These are phyloP conservation scores for Salix koriyanagi DNA, from an alignment of 345 rosid genomes.

Conservation along the genomic window DNA sequence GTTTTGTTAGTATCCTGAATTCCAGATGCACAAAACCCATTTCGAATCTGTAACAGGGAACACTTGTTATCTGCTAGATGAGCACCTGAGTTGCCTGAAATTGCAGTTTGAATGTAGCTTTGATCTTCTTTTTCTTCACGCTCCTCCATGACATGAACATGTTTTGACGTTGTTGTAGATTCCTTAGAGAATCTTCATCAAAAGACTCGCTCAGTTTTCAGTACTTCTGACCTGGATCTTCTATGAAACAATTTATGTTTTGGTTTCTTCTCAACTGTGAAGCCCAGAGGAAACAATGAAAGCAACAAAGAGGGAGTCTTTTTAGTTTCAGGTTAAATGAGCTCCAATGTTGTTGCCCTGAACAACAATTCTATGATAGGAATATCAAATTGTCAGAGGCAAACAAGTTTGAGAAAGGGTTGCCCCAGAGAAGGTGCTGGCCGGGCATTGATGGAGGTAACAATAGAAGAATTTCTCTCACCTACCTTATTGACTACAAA, in stretches of 20 bases:
- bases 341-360: not conserved
- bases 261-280: conserved; percentile 18
- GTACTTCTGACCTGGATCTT: conserved; percentile 8
- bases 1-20: not conserved
- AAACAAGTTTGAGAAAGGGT: conserved; percentile 4
- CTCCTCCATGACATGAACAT: conserved; percentile 90
- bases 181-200: conserved; percentile 21
- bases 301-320: not conserved
- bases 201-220: conserved; percentile 9
- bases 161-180: conserved; percentile 13
- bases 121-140: conserved; percentile 76
- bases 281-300: conserved; percentile 3
- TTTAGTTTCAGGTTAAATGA: not conserved
- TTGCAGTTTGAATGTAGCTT: conserved; percentile 62
- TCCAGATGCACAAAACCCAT: not conserved
- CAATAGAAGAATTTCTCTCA: not conserved
- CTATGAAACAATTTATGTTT: conserved; percentile 1
- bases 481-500: not conserved
- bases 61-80: conserved; percentile 1
- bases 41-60: not conserved
- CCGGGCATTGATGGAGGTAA: not conserved
- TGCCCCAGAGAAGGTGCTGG: not conserved
- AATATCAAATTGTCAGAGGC: not conserved
- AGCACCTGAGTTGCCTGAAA: conserved; percentile 48
- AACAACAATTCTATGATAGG: not conserved